Evolutionary conservation across 2,329 filamentous ascomycete genomes (phyloP), one percentile per base, ranked within the genome.

Genomic region (Macrophomina phaseolina): DNA sequence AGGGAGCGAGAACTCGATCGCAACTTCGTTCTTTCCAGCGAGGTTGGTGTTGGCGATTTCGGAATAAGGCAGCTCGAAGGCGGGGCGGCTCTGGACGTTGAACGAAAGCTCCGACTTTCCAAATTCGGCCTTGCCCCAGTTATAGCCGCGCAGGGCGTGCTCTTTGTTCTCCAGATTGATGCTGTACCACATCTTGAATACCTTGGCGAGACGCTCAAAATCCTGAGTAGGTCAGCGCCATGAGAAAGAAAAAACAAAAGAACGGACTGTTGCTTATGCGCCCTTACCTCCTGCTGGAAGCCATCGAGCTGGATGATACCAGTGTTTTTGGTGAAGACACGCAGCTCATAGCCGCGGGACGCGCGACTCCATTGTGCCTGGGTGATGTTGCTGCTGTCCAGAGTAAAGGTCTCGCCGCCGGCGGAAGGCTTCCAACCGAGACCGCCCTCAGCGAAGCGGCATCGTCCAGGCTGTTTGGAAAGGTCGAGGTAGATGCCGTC

Each of bases 51-150:
- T 99, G 67, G 92, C 94, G 72, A 99, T 96, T 79, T 99, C 95
- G 55, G 93, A 92, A 82, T 98, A 99, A 12, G 96, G 94, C 5
- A 99, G 90, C 80, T 98, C 95, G 79, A 99, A 99, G 5, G 94
- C 92, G 3, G 95, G 95, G 73, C 93, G 89, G 80, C 97, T 99
- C 77, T 97, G 93, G 45, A 99, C 95, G 78, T 94, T 98, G 85
- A 99, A 99, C 36, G 92, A 88, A 66, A 99, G 87, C 82, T 99
- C 95, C 65, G 93, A 91, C 81, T 98, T 97, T 69, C 91, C 90
- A 77, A 99, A 97, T 75, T 99, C 95, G 70, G 93, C 92, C 81
- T 98, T 99, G 74, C 95, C 95, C 96, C 95, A 99, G 79, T 99
- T 99, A 95, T 95, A 99, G 66, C 95, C 95, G 72, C 95, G 89